Base-by-base conservation (phyloP, 306 rosid species). In the Coriaria nepalensis region DNA sequence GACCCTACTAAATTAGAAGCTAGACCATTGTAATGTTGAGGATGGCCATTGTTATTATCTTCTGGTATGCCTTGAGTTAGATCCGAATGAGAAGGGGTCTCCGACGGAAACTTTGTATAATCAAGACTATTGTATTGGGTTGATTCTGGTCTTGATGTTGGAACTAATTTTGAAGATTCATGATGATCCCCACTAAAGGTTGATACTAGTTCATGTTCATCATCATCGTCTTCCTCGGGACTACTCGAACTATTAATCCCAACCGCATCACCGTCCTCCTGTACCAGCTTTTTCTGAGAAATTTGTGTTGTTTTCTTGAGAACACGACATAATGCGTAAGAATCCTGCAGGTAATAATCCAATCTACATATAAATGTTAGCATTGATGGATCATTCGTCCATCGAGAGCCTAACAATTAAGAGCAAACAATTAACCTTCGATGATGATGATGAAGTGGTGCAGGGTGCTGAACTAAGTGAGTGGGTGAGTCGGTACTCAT, bases 281-380 rank as follows among this genome's bases (percentile, higher is more conserved):
- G 59, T 49, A 33, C 43, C 0, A 41, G 38, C 38, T 68, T 79
- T 34, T 57, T 15, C 54, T 68, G 47, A 4, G 71, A 75, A 29
- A 70, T 59, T 73, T 76, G 78, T 39, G 71, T 72, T 45, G 83
- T 71, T 57, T 88, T 88, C 80, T 78, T 81, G 82, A 88, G 74
- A 52, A 88, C 70, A 2, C 97, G 97, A 55, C 97, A 88, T 64
- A 88, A 49, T 4, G 97, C 93, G 53, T 81, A 88, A 6, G 97
- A 88, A 63, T 83, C 97, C 97, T 88, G 69, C 20, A 9, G 45
- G 7, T 6, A 49, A 33, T 55, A 35, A 47, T 6, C 29, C 29
- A 20, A 20, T 3, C 29, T 20, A 20, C 29, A 3, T 20, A 20
- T 20, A 20, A 20, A 20, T 20, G 29, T 20, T 20, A 20, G 29